These are phyloP conservation scores for Alternaria consortialis DNA, from an alignment of 2,329 filamentous ascomycete genomes.

Conservation along the genomic window DNA sequence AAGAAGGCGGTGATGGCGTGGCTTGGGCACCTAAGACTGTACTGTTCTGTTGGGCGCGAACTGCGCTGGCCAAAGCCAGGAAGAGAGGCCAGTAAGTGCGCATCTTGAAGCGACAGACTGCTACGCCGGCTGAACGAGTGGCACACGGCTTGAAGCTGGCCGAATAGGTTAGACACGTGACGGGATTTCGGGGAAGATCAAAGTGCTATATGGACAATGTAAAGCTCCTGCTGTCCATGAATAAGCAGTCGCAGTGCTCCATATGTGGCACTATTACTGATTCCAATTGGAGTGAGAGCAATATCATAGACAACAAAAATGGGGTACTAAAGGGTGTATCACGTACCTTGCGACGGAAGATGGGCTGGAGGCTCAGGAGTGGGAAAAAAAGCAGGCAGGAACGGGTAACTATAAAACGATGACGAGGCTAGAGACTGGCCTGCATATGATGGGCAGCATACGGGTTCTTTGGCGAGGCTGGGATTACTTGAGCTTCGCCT, in stretches of 20 bases:
- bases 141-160: conserved; percentile 33
- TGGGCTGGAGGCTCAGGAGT: conserved; percentile 34
- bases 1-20: conserved; percentile 1
- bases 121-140: conserved; percentile 38
- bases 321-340: background rate
- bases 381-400: conserved; percentile 27
- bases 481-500: conserved; percentile 32
- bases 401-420: conserved; percentile 40
- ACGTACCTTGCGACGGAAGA: conserved; percentile 45
- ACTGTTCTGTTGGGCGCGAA: conserved; percentile 22
- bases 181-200: background rate
- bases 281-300: background rate
- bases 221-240: background rate
- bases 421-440: conserved; percentile 26
- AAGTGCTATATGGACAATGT: background rate
- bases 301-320: background rate
- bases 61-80: conserved; percentile 35
- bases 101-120: conserved; percentile 46
- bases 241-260: conserved; percentile 4
- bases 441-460: conserved; percentile 34
- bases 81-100: conserved; percentile 34
- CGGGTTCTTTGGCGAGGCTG: conserved; percentile 39
- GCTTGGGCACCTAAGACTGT: conserved; percentile 15
- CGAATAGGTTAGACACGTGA: conserved; percentile 35
- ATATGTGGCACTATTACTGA: background rate